These are phyloP conservation scores for Ceratorhiza oryzae-sativae DNA, from an alignment of 1,284 basidiomycete species.

Conservation along the genomic window DNA sequence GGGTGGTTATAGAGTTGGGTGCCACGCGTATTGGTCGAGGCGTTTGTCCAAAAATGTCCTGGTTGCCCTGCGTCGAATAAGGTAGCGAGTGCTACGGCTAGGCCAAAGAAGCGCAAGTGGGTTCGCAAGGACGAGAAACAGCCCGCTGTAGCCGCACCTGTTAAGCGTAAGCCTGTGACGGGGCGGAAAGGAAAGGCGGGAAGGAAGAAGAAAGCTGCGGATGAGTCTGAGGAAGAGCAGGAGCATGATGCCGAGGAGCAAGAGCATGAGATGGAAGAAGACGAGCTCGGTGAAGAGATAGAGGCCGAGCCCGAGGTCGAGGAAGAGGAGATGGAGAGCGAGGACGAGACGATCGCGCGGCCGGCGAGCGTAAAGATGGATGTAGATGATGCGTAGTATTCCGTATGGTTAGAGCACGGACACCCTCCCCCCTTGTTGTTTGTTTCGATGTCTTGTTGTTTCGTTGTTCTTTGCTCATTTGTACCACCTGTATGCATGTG, in stretches of 20 bases:
- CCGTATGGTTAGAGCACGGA: no score
- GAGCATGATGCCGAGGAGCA: background rate
- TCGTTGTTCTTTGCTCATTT: background rate
- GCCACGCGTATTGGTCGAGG: conserved; percentile 17
- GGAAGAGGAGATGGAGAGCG: conserved; percentile 35
- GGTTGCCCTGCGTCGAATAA: conserved; percentile 35
- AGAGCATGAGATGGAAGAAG: conserved; percentile 24
- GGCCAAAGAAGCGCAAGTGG: conserved; percentile 36
- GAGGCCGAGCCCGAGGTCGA: conserved; percentile 6
- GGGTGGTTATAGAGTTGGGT: conserved; percentile 26
- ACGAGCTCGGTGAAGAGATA: conserved; percentile 14
- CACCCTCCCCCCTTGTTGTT: background rate
- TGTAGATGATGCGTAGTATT: no score
- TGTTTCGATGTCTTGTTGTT: background rate
- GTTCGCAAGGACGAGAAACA: conserved; percentile 4
- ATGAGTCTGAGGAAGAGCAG: conserved; percentile 24
- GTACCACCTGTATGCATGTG: background rate
- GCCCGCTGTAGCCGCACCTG: background rate
- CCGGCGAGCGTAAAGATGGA: background rate
- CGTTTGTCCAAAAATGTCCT: conserved; percentile 35
- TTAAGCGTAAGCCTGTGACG: conserved; percentile 25
- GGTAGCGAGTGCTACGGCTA: background rate
- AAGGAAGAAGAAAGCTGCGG: conserved; percentile 6
- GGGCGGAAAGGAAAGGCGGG: conserved; percentile 5
- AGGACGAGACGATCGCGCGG: conserved; percentile 17